Conservation (phyloP, 2,329 filamentous ascomycete species). For the Trichoderma sp. region DNA sequence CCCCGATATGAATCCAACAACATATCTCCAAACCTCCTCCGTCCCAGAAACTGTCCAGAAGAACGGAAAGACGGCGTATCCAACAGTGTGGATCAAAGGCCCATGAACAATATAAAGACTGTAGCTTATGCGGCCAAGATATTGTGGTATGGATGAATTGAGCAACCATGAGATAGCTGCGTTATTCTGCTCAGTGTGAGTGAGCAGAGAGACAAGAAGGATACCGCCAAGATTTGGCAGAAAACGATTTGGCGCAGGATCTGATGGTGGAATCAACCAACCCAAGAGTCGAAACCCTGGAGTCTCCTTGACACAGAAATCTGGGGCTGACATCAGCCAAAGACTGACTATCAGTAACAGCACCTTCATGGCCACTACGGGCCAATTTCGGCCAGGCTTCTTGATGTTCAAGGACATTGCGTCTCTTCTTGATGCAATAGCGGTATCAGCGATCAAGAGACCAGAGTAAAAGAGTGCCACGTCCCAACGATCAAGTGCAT, state of each 20-base stretch:
- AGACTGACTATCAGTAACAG: neutral
- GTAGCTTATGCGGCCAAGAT: neutral
- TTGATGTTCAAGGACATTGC: neutral
- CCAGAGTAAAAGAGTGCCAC: neutral
- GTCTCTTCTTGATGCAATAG: neutral
- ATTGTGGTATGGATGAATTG: neutral
- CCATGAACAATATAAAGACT: neutral
- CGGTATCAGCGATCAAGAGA: neutral
- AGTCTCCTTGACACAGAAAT: neutral
- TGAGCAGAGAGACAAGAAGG: neutral
- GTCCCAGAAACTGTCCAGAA: neutral
- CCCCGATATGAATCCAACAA: neutral
- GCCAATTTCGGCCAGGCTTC: neutral
- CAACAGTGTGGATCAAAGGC: neutral
- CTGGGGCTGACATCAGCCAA: neutral
- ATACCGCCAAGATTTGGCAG: neutral
- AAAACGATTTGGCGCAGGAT: neutral
- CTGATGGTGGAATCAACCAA: neutral
- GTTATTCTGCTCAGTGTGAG: neutral
- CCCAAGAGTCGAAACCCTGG: neutral
- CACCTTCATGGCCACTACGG: neutral
- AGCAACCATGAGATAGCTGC: neutral
- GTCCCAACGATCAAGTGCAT: neutral
- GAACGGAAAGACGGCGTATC: neutral
- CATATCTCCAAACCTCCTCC: neutral